Conservation (phyloP, 257 asterid genomes). For the Dorcoceras hygrometricum region DNA sequence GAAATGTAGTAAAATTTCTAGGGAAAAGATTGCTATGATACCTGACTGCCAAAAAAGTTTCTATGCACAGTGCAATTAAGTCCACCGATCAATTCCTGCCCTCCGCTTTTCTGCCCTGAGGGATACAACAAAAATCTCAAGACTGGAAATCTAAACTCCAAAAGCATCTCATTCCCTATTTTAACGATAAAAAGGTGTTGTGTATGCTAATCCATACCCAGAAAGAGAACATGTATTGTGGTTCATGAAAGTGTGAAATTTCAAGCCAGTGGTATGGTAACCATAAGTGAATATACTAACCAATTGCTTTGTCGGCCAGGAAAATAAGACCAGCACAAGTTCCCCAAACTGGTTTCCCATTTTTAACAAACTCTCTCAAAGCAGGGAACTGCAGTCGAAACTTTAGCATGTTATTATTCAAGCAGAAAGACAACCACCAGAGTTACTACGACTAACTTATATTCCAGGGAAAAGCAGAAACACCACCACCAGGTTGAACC, state of each 20-base stretch:
- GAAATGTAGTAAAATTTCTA: conserved; percentile 1
- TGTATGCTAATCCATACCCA: not conserved
- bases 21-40: conserved; percentile 23
- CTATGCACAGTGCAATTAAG: conserved; percentile 91
- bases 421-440: not conserved
- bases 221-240: not conserved
- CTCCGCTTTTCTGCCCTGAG: conserved; percentile 89
- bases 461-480: not conserved
- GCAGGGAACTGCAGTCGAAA: conserved; percentile 83
- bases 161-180: not conserved
- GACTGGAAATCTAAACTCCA: conserved; percentile 3
- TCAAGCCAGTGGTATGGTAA: conserved; percentile 2
- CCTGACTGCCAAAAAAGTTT: conserved; percentile 94
- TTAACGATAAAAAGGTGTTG: not conserved
- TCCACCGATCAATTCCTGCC: conserved; percentile 94
- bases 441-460: conserved; percentile 7
- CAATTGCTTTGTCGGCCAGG: conserved; percentile 82
- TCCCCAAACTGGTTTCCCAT: conserved; percentile 99
- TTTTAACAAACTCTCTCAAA: conserved; percentile 78
- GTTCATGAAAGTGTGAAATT: conserved; percentile 6
- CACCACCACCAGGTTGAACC: no score
- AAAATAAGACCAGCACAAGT: conserved; percentile 98
- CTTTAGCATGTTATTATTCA: conserved; percentile 9
- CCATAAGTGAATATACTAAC: conserved; percentile 31
- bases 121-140: conserved; percentile 22